Conservation (phyloP, 192 early-diverging fungal genomes). For the Coemansia reversa region DNA sequence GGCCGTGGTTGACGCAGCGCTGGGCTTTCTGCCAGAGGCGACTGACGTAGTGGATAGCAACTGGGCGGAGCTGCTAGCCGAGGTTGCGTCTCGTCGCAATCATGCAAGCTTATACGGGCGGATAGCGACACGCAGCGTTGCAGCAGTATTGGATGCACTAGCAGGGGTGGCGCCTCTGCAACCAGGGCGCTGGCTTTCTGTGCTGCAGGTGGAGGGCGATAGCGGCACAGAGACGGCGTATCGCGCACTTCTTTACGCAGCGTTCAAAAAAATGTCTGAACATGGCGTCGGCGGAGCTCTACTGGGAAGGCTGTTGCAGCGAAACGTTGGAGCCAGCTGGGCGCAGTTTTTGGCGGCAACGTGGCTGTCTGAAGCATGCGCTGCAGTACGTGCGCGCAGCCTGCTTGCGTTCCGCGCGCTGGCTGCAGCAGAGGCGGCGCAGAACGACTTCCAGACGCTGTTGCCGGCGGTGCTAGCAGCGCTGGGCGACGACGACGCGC, state of each 20-base stretch:
- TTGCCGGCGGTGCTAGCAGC: slow-evolving; percentile 71
- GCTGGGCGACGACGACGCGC: slow-evolving; percentile 56
- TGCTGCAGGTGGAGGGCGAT: neutral
- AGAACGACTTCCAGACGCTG: slow-evolving; percentile 65
- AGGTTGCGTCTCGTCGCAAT: neutral
- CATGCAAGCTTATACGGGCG: neutral
- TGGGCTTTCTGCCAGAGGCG: slow-evolving; percentile 3
- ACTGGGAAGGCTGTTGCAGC: slow-evolving; percentile 29
- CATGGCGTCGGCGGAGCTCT: slow-evolving; percentile 26
- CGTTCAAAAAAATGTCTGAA: slow-evolving; percentile 14
- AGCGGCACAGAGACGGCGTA: slow-evolving; percentile 6
- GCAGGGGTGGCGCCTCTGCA: slow-evolving; percentile 9
- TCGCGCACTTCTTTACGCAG: slow-evolving; percentile 20
- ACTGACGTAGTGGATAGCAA: slow-evolving; percentile 7
- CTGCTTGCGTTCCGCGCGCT: slow-evolving; percentile 61
- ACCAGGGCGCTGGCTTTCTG: slow-evolving; percentile 28
- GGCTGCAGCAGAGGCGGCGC: slow-evolving; percentile 20
- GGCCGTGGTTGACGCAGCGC: slow-evolving; percentile 17
- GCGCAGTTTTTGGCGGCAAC: slow-evolving; percentile 42
- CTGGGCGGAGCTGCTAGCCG: slow-evolving; percentile 25
- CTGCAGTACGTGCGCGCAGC: slow-evolving; percentile 42
- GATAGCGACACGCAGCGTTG: slow-evolving; percentile 23
- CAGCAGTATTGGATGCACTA: slow-evolving; percentile 13
- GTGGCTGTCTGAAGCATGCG: slow-evolving; percentile 23
- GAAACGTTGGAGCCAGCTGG: slow-evolving; percentile 38